Conservation (phyloP, 2,329 filamentous ascomycete species). For the Colletotrichum godetiae region DNA sequence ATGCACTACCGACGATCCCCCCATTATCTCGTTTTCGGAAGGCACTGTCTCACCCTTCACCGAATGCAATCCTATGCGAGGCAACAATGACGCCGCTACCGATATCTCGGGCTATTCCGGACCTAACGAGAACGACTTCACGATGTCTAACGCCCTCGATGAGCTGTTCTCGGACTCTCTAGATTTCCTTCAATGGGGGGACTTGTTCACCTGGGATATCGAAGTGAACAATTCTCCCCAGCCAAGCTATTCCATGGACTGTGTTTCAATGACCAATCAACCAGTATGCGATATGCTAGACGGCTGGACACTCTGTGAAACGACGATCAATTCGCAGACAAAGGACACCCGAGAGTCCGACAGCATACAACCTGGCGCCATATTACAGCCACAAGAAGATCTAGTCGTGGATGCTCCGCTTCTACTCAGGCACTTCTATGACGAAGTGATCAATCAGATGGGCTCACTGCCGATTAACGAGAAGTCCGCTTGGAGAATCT, state of each 20-base stretch:
- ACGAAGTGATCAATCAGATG: slow-evolving; percentile 17
- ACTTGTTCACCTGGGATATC: neutral
- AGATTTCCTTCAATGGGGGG: neutral
- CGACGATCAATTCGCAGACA: neutral
- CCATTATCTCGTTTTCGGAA: no score
- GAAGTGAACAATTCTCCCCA: neutral
- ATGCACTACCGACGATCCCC: no score
- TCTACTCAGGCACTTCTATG: slow-evolving; percentile 11
- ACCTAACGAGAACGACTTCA: neutral
- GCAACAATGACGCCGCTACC: no score
- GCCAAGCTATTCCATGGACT: no score
- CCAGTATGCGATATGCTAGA: neutral
- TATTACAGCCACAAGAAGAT: neutral
- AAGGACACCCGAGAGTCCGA: neutral
- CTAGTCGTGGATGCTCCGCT: neutral
- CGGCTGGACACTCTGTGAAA: neutral
- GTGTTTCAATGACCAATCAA: no score
- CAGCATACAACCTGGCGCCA: neutral
- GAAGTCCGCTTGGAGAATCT: slow-evolving; percentile 14
- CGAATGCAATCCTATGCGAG: no score
- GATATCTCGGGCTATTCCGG: no score
- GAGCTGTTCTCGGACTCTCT: neutral
- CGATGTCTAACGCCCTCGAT: neutral
- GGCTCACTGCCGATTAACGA: slow-evolving; percentile 11
- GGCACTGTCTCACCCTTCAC: no score